These are phyloP conservation scores for Lojkania enalia DNA, from an alignment of 2,329 filamentous ascomycete genomes.

Conservation along the genomic window DNA sequence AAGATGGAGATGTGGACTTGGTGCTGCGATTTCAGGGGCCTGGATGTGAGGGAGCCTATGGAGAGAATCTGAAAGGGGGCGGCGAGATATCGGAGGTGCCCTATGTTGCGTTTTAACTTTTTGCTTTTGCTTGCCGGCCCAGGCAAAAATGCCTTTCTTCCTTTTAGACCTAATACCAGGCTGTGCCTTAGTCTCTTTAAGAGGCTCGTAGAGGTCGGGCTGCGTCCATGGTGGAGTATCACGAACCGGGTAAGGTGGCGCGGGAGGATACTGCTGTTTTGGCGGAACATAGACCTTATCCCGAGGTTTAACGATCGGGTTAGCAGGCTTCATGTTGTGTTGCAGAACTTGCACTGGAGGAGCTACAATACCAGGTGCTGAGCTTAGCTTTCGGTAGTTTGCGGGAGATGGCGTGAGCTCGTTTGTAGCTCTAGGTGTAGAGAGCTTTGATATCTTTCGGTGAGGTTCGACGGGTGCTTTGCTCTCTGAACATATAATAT, in stretches of 20 bases:
- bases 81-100: slow-evolving; percentile 6
- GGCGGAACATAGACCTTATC: slow-evolving; percentile 15
- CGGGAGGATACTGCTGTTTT: slow-evolving; percentile 25
- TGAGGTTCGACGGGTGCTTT: too few relatives aligned
- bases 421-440: too few relatives aligned
- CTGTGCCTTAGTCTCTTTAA: slow-evolving; percentile 12
- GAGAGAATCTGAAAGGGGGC: slow-evolving; percentile 5
- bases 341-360: slow-evolving; percentile 12
- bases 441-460: too few relatives aligned
- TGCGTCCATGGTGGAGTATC: slow-evolving; percentile 28
- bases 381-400: too few relatives aligned
- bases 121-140: slow-evolving; percentile 16
- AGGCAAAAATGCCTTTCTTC: slow-evolving; percentile 18
- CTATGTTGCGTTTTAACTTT: background rate
- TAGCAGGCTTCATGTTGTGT: slow-evolving; percentile 3
- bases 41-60: slow-evolving; percentile 8
- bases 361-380: slow-evolving; percentile 19
- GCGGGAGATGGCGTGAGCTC: too few relatives aligned
- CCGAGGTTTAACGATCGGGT: slow-evolving; percentile 10
- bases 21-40: slow-evolving; percentile 28
- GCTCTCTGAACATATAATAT: too few relatives aligned
- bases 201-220: slow-evolving; percentile 21
- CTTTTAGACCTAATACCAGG: slow-evolving; percentile 2
- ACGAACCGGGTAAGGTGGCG: slow-evolving; percentile 28
- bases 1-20: slow-evolving; percentile 12